Evolutionary conservation across 164 flowering plant genomes (phyloP), one percentile per base, ranked within the genome.

Genomic region (Magnolia officinalis): DNA sequence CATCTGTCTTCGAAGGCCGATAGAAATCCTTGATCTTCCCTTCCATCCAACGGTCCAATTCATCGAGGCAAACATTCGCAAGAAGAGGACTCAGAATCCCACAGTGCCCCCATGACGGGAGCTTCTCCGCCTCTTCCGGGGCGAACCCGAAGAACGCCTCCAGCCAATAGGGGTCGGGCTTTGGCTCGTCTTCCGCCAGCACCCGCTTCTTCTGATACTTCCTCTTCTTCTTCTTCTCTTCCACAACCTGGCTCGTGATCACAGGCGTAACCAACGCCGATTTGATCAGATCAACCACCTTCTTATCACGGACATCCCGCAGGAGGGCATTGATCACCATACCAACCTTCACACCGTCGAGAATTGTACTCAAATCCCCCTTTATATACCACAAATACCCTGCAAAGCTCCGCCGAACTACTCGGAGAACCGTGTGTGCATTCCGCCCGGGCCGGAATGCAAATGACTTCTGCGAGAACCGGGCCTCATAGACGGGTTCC

Each of bases 81-180:
- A 95, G 78, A 50, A 95, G 91, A 1, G 98, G 97, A 77, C 96
- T 92, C 24, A 95, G 92, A 63, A 95, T 86, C 14, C 98, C 98
- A 80, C 96, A 90, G 74, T 95, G 98, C 14, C 98, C 98, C 98
- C 98, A 93, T 20, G 87, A 86, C 61, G 98, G 98, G 72, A 81
- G 71, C 81, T 90, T 91, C 78, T 82, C 92, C 19, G 97, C 98
- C 84, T 95, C 98, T 84, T 93, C 98, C 0, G 98, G 98, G 16
- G 98, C 93, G 82, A 95, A 93, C 55, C 97, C 97, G 45, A 95
- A 95, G 73, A 95, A 95, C 0, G 93, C 80, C 52, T 87, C 88
- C 58, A 95, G 80, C 98, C 98, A 95, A 81, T 91, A 95, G 3
- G 98, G 98, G 67, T 95, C 98, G 14, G 98, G 98, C 82, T 95